A percentile compares a stretch with the other conserved stretches of the same genome.
These are phyloP conservation scores for Claviceps digitariae DNA, from an alignment of 2,329 filamentous ascomycete genomes.

Conservation along the genomic window DNA sequence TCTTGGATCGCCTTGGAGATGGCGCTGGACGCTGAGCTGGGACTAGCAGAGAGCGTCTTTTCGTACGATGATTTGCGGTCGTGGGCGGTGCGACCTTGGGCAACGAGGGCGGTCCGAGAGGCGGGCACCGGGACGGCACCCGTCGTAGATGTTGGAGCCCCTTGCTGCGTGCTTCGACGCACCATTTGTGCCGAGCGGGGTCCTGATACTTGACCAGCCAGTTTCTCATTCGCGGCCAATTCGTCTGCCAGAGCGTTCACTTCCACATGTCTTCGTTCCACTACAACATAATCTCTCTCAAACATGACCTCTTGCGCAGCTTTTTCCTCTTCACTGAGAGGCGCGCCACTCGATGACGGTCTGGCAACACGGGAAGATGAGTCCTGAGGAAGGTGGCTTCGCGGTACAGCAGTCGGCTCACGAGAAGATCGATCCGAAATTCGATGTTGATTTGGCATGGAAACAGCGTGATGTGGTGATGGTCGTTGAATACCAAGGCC, in stretches of 20 bases:
- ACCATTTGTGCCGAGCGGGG: constrained; percentile 50
- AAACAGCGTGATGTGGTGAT: constrained; percentile 30
- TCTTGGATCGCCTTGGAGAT: constrained; percentile 93
- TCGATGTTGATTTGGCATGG: constrained; percentile 31
- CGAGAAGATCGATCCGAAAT: constrained; percentile 12
- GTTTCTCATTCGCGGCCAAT: constrained; percentile 66
- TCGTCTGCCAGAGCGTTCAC: constrained; percentile 97
- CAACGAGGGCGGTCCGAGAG: constrained; percentile 63
- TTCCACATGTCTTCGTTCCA: constrained; percentile 90
- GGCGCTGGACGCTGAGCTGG: constrained; percentile 67
- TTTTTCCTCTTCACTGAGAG: constrained; percentile 48
- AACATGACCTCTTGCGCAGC: constrained; percentile 79
- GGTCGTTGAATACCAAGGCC: constrained; percentile 40
- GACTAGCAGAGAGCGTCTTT: constrained; percentile 53
- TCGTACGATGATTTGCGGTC: constrained; percentile 72
- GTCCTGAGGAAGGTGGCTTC: constrained; percentile 13
- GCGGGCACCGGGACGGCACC: constrained; percentile 54
- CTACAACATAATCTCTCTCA: constrained; percentile 87
- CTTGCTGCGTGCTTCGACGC: constrained; percentile 68
- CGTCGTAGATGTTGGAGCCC: constrained; percentile 51
- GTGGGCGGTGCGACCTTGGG: constrained; percentile 55
- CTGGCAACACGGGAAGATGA: constrained; percentile 9
- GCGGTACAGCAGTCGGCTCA: constrained; percentile 21
- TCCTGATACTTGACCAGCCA: constrained; percentile 34
- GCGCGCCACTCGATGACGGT: constrained; percentile 12